Evolutionary conservation across 2,329 filamentous ascomycete genomes (phyloP), one percentile per base, ranked within the genome.

Genomic region (Fusarium poae): DNA sequence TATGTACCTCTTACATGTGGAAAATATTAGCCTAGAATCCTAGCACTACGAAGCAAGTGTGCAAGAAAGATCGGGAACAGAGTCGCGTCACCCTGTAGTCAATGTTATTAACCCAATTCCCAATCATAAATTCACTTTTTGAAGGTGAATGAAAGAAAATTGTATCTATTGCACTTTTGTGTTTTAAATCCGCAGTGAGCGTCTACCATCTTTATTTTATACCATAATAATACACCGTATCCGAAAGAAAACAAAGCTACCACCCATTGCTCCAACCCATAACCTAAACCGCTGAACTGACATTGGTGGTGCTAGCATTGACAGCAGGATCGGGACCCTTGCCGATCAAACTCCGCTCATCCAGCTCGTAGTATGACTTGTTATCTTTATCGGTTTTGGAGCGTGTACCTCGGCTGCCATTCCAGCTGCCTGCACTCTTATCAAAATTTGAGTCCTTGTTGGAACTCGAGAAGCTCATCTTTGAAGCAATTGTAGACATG

Each of bases 381-480:
- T 66, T 71, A 2, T 71, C 68, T 6, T 66, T 71, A 3, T 71
- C 68, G 3, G 45, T 51, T 18, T 71, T 71, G n/a, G 64, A 58
- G 25, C 67, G 67, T 15, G 68, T 32, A 9, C 55, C 53, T 8
- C 60, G 68, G 12, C 67, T 71, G 0, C 55, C 46, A 21, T 35
- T 37, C 68, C 68, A 71, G 57, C 61, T 71, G 15, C 61, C 61
- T n/a, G 45, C 37, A 21, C 57, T 60, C 35, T 71, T 45, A 11
- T 66, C 54, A 7, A 39, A 18, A 6, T 35, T 53, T 1, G 66
- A 58, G 30, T 52, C 65, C 6, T 69, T 67, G 48, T 46, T 69
- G 10, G 43, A 48, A 18, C 42, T 40, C 15, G 45, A 25, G 13
- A 61, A 57, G 48, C 54, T 69, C 54, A 71, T 48, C 23, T 67